phyloP scores from a whole-genome alignment of 169 alveolate genomes.

The Plasmodium gallinaceum region DNA sequence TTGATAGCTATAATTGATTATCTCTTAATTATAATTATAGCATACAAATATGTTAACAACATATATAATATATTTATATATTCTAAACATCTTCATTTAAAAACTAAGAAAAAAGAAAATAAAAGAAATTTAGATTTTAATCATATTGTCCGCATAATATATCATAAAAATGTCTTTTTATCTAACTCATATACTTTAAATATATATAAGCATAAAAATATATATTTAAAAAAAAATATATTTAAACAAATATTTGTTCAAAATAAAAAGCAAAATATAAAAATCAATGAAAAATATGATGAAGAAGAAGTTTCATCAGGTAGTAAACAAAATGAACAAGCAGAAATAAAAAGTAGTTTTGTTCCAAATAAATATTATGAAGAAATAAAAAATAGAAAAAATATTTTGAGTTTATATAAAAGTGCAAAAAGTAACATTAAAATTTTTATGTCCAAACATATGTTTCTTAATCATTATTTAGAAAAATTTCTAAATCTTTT shows the following conservation, averaged over 20 bases:
- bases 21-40: conserved; percentile 42
- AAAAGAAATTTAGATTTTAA: conserved; percentile 51
- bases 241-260: conserved; percentile 73
- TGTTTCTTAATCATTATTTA: conserved; percentile 60
- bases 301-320: conserved; percentile 43
- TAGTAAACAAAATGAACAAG: conserved; percentile 27
- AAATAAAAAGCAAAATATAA: conserved; percentile 40
- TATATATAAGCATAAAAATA: conserved; percentile 51
- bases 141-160: conserved; percentile 53
- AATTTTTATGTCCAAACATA: conserved; percentile 59
- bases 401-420: conserved; percentile 40
- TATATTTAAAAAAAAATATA: conserved; percentile 63
- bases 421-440: conserved; percentile 58
- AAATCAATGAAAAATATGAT: conserved; percentile 55
- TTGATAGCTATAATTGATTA: conserved; percentile 19
- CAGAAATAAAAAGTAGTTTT: conserved; percentile 25
- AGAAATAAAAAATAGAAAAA: conserved; percentile 58
- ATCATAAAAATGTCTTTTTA: conserved; percentile 51
- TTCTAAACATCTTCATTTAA: conserved; percentile 43
- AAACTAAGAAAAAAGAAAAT: conserved; percentile 53
- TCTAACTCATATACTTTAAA: conserved; percentile 30
- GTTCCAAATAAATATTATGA: conserved; percentile 57
- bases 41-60: conserved; percentile 42
- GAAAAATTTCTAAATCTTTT: conserved; percentile 64
- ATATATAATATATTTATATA: conserved; percentile 37